Evolutionary conservation across 1,284 basidiomycete species (phyloP), one percentile per base, ranked within the genome.

Genomic region (Cryptococcus sp.): DNA sequence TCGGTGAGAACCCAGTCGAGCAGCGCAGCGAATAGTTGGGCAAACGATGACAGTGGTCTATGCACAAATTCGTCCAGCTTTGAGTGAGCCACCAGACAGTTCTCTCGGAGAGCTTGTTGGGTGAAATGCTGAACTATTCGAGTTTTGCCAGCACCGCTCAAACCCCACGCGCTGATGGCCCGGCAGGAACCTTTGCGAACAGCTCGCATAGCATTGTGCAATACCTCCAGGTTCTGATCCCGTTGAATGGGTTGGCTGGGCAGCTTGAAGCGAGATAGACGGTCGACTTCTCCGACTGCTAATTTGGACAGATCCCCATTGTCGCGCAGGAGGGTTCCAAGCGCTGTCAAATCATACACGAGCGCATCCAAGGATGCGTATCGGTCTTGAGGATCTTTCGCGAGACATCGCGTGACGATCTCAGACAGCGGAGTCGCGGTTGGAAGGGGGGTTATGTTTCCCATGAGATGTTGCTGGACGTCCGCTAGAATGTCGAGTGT

Each of bases 111-210:
- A 10, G 31, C 31, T 35, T 35, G 31, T 35, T 35, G 31, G 13
- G 64, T 56, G 73, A 75, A 78, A 10, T 67, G 50, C 42, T 67
- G 61, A 3, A 74, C 65, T 10, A 77, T 53, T 6, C 66, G 62
- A 2, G 63, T 66, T 57, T 78, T 78, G 11, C 77, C 77, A 17
- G 55, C 66, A 0, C 77, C 77, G 6, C 66, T 72, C 6, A 60
- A 49, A 1, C 77, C 77, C 60, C 65, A 74, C 15, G 73, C 57
- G 35, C 64, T 71, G 22, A 76, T 54, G 8, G 31, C 31, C 31
- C 31, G 31, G 31, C 31, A 35, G 31, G 31, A 16, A 69, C 57
- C 23, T 47, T 25, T 15, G 23, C 35, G 38, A 20, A 31, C 44
- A 23, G n/a, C 22, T 19, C 53, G 49, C 57, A 66, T 73, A 1